Evolutionary conservation across 208 protist species (phyloP).

Genomic region (Crithidia brevicula): DNA sequence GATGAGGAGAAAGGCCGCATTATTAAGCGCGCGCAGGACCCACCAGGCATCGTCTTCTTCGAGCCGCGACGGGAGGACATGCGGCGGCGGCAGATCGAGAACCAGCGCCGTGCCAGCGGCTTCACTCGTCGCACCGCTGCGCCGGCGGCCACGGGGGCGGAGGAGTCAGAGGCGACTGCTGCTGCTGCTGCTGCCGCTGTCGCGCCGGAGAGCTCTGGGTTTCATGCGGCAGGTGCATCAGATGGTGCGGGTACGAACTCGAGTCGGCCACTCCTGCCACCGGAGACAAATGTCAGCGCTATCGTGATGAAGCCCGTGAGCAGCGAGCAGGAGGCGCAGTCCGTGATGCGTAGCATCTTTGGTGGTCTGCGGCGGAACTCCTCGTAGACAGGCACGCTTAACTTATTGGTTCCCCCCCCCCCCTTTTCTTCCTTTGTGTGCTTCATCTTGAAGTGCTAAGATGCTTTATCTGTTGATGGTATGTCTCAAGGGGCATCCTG

Average conservation of each 20-base stretch:
- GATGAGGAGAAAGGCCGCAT: conserved; percentile 65
- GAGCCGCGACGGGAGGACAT: conserved; percentile 59
- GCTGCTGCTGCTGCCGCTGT: not conserved
- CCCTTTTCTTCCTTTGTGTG: no score
- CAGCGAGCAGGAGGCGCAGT: conserved; percentile 38
- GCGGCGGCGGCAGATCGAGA: conserved; percentile 49
- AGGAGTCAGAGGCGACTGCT: not conserved
- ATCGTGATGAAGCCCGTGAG: conserved; percentile 35
- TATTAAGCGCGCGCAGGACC: conserved; percentile 63
- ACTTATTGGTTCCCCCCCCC: no score
- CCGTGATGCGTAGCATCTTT: conserved; percentile 39
- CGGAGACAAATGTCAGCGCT: conserved; percentile 35
- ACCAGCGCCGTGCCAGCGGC: conserved; percentile 28
- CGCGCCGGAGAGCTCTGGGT: no score
- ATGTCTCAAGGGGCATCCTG: no score
- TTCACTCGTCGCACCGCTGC: conserved; percentile 12
- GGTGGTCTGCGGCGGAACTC: conserved; percentile 19
- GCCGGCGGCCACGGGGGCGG: not conserved
- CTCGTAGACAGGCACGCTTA: no score
- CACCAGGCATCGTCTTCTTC: conserved; percentile 68
- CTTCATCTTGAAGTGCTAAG: no score
- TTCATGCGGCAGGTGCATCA: not conserved
- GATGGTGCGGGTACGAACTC: not conserved
- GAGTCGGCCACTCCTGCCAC: conserved; percentile 20
- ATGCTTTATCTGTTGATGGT: no score